Evolutionary conservation across 352 stramenopile species (phyloP).

Genomic region (Phytophthora macrochlamydospora): DNA sequence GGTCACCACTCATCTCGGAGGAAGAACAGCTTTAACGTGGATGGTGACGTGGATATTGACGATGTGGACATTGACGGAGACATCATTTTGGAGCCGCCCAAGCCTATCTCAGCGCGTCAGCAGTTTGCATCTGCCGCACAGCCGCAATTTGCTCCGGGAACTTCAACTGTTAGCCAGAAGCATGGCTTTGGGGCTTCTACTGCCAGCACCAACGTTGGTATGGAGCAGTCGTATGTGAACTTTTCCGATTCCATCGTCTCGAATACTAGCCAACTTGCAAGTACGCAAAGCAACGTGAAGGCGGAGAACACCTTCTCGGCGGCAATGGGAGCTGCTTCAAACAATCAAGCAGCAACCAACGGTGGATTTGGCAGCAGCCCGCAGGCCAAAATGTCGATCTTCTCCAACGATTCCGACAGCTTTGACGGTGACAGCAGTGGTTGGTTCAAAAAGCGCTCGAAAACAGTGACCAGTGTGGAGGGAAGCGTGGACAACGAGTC

Average conservation of each 20-base stretch:
- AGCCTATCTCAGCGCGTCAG: neutral
- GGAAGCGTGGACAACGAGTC: conserved; percentile 19
- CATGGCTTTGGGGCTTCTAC: conserved; percentile 22
- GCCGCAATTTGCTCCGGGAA: conserved; percentile 15
- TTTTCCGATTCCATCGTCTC: conserved; percentile 44
- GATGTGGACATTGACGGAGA: conserved; percentile 33
- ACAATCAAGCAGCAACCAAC: conserved; percentile 15
- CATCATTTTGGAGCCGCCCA: conserved; percentile 19
- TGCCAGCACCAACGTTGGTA: conserved; percentile 24
- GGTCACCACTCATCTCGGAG: conserved; percentile 26
- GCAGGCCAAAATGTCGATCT: conserved; percentile 49
- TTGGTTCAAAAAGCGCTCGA: conserved; percentile 52
- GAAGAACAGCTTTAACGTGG: conserved; percentile 43
- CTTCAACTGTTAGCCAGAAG: conserved; percentile 17
- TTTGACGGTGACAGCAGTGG: conserved; percentile 45
- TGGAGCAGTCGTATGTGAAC: conserved; percentile 46
- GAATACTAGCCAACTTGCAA: conserved; percentile 15
- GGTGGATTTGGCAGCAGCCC: conserved; percentile 26
- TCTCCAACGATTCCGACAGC: conserved; percentile 46
- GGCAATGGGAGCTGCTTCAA: conserved; percentile 22
- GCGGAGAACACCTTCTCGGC: conserved; percentile 35
- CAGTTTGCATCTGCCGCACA: conserved; percentile 6
- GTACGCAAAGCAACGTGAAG: conserved; percentile 18
- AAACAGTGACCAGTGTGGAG: conserved; percentile 49
- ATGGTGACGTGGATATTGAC: conserved; percentile 40